Base-by-base conservation (phyloP, 1,139 yeast species). In the Pichia cactophila region DNA sequence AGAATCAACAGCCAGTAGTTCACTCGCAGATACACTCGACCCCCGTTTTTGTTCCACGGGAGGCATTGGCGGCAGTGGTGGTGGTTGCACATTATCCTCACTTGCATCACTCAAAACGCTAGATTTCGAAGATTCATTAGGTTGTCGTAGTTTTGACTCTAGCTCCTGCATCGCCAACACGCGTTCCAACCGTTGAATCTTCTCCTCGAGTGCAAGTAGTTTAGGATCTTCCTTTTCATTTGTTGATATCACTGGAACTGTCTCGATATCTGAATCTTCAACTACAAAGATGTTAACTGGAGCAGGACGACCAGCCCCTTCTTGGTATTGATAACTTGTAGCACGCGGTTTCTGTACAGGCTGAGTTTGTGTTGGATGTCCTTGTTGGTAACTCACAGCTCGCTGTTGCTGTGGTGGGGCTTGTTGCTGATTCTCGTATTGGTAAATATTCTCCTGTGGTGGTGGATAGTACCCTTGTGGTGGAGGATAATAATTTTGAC, bases 11-110 rank as follows among this genome's bases (percentile, higher is more conserved):
- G n/a, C 35, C 7, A 31, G 35, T 3, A 31, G 35, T 31, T 31
- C 35, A 14, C 35, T 31, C 16, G 35, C 35, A 12, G 35, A 31
- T 6, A 31, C 41, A 43, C 53, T 58, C 2, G 58, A 59, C 26
- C 57, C 53, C 2, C 62, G 56, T 41, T 51, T 57, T 26, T 54
- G 57, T 9, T 58, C 55, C 3, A 52, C 50, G 11, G 65, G 58
- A 12, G 63, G 65, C 0, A 62, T 63, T 8, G 65, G 65, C 6
- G 65, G 65, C 41, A 61, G 48, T 7, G 64, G 63, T 14, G 65
- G 65, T 1, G 61, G 60, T 26, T 12, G n/a, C 12, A 14, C 35
- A 12, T 12, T 31, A 10, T 31, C 35, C 4, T n/a, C 35, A 14
- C 35, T 31, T 4, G 35, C n/a, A 31, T 35, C 38, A 6, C 38